Evolutionary conservation across 1,139 yeast species (phyloP).

Genomic region (Kodamaea fungicola): DNA sequence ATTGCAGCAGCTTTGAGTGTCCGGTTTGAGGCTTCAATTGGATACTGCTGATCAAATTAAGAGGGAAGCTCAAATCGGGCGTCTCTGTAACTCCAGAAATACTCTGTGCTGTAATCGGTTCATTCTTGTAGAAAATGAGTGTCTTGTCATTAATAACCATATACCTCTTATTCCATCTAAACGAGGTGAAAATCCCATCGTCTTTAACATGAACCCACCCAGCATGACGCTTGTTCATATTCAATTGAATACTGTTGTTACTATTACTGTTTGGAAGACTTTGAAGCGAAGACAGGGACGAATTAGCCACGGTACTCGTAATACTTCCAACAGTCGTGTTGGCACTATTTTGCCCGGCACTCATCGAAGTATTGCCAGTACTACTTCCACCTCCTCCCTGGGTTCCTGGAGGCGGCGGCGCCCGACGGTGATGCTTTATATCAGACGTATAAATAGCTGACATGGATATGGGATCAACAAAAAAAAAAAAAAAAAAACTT

Average conservation of each 20-base stretch:
- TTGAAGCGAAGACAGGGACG: constrained; percentile 1
- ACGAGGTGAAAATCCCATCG: constrained; percentile 76
- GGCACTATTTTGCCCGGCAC: constrained; percentile 2
- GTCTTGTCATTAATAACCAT: constrained; percentile 73
- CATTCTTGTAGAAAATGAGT: constrained; percentile 72
- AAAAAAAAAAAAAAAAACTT: background rate
- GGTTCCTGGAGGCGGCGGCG: constrained; percentile 31
- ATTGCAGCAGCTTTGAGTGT: constrained; percentile 55
- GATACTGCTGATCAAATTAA: constrained; percentile 37
- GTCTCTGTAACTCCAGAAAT: constrained; percentile 12
- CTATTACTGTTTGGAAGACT: constrained; percentile 1
- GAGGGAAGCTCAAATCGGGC: constrained; percentile 42
- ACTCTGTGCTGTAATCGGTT: constrained; percentile 27
- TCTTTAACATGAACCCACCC: constrained; percentile 95
- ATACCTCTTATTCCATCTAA: constrained; percentile 89
- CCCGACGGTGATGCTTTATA: constrained; percentile 42
- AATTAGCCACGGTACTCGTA: background rate
- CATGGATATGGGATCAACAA: constrained; percentile 17
- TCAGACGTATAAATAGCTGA: constrained; percentile 50
- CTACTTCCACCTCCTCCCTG: constrained; percentile 24
- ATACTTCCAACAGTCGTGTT: constrained; percentile 6
- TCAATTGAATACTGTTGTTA: constrained; percentile 14
- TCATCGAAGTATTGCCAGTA: background rate
- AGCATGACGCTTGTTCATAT: constrained; percentile 31
- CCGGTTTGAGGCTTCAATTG: constrained; percentile 40